Evolutionary conservation across 2,329 filamentous ascomycete genomes (phyloP).

Genomic region (Ophiostoma ips): DNA sequence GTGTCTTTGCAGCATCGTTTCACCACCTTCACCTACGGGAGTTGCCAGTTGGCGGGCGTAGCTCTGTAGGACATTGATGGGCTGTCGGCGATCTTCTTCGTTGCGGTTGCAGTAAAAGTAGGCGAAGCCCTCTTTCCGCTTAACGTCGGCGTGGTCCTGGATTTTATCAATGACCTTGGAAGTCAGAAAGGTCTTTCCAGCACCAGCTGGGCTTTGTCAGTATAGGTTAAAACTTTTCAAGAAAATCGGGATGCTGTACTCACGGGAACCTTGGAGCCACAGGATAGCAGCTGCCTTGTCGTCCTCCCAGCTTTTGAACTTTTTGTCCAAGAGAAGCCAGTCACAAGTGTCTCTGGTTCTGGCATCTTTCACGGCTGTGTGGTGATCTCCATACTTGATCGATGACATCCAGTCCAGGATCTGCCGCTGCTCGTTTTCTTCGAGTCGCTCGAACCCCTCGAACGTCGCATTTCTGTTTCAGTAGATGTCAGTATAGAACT

Average conservation of each 20-base stretch:
- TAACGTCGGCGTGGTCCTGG: background rate
- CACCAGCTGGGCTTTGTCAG: slow-evolving; percentile 11
- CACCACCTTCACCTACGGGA: background rate
- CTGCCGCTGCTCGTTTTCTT: slow-evolving; percentile 1
- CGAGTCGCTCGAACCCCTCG: slow-evolving; percentile 1
- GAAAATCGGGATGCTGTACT: background rate
- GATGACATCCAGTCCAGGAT: slow-evolving; percentile 13
- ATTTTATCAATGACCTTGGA: slow-evolving; percentile 12
- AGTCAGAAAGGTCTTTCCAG: slow-evolving; percentile 12
- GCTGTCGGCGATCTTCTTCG: slow-evolving; percentile 16
- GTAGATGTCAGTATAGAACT: background rate
- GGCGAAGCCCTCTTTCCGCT: slow-evolving; percentile 16
- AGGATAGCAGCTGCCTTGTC: background rate
- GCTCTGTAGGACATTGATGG: slow-evolving; percentile 20
- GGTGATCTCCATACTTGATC: slow-evolving; percentile 7
- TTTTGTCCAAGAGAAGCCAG: slow-evolving; percentile 3
- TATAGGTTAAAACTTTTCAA: background rate
- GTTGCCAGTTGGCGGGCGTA: slow-evolving; percentile 20
- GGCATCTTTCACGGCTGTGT: slow-evolving; percentile 6
- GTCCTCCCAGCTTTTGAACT: background rate
- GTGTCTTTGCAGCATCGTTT: slow-evolving; percentile 2
- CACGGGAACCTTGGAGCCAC: background rate
- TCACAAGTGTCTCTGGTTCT: slow-evolving; percentile 1
- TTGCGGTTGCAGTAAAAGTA: slow-evolving; percentile 24
- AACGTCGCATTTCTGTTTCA: background rate